Evolutionary conservation across 2,329 filamentous ascomycete species (phyloP).

Genomic region (Ceratocystis cacaofunesta): DNA sequence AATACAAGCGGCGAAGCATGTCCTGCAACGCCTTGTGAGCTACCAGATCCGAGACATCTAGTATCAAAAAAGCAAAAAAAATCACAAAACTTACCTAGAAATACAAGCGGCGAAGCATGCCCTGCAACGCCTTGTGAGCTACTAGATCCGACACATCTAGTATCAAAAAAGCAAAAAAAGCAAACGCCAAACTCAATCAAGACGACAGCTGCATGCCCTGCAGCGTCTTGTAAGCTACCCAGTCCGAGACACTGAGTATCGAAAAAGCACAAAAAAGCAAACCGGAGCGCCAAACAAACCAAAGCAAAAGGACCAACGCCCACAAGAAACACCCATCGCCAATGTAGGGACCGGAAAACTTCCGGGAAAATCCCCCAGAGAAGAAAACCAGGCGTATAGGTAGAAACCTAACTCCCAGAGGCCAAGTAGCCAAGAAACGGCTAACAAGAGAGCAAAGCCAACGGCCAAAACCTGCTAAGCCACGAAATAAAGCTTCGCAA

Average conservation of each 20-base stretch:
- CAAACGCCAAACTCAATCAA: background rate
- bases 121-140: background rate
- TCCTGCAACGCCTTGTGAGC: background rate
- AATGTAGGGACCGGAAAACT: background rate
- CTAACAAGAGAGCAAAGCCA: background rate
- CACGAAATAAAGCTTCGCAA: background rate
- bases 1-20: background rate
- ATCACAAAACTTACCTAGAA: background rate
- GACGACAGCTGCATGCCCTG: background rate
- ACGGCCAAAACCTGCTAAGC: background rate
- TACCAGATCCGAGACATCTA: background rate
- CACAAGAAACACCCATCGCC: background rate
- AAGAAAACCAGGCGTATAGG: background rate
- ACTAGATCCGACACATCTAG: background rate
- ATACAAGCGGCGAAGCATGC: background rate
- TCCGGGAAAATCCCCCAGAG: background rate
- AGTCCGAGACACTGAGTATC: background rate
- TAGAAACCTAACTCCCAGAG: no score
- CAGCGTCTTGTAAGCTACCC: background rate
- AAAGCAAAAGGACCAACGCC: background rate
- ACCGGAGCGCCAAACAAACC: background rate
- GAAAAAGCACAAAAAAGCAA: background rate
- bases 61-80: background rate
- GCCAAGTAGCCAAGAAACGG: no score
- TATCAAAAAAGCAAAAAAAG: background rate